These are phyloP conservation scores for Stentor roeselii DNA, from an alignment of 73 alveolate genomes.

Conservation along the genomic window DNA sequence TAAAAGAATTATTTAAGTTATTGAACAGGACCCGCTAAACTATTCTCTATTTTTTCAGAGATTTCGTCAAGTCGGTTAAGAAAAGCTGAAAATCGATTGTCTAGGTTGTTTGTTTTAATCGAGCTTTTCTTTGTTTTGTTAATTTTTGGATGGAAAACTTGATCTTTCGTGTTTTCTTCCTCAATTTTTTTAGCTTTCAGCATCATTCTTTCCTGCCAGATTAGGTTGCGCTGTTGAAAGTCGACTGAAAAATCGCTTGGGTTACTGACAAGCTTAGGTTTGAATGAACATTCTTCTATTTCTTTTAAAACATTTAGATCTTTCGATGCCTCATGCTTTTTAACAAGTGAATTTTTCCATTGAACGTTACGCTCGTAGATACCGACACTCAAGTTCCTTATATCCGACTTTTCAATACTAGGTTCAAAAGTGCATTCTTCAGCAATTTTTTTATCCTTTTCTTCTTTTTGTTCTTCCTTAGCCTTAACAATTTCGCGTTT, in stretches of 20 bases:
- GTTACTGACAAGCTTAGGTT: background rate
- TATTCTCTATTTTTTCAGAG: background rate
- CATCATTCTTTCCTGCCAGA: background rate
- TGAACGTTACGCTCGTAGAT: background rate
- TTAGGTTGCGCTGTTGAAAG: background rate
- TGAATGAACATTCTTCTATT: background rate
- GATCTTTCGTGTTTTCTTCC: background rate
- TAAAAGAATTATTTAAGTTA: background rate
- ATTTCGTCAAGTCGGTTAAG: background rate
- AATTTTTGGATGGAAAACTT: background rate
- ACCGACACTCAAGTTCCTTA: background rate
- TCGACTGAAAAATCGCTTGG: background rate
- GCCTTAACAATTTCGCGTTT: background rate
- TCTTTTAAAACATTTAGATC: background rate
- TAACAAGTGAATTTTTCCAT: background rate
- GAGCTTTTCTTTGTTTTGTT: background rate
- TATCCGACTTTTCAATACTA: background rate
- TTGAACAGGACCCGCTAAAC: background rate
- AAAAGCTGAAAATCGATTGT: background rate
- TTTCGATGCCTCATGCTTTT: background rate
- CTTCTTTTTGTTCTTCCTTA: background rate
- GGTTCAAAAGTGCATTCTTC: slow-evolving; percentile 8
- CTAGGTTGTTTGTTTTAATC: background rate
- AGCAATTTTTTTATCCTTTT: background rate
- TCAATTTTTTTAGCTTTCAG: background rate